Base-by-base conservation (phyloP, 768 basidiomycete genomes). In the Sporobolomyces phaffii region DNA sequence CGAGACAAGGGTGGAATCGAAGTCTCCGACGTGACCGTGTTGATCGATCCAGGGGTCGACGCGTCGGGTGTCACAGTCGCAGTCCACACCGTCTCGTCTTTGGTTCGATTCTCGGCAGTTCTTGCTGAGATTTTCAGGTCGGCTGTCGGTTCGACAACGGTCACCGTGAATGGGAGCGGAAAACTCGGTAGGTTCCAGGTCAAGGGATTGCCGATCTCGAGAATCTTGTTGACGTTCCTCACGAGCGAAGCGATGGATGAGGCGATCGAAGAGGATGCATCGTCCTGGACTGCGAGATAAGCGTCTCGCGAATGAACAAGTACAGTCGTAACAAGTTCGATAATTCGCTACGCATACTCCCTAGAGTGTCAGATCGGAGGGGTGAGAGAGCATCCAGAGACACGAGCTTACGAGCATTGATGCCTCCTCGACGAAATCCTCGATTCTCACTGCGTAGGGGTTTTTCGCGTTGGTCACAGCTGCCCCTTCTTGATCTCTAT, bases 391-490 rank as follows among this genome's bases (percentile, higher is more conserved):
- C 56, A 20, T n/a, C n/a, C n/a, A n/a, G n/a, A 33, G 44, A 51
- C 11, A 11, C 43, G 50, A 31, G 31, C 64, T 41, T 22, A 64
- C 59, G 13, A 33, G 51, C 70, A 75, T 73, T 40, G 65, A 60
- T 2, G 50, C 56, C 34, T 75, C 74, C 29, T 73, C 74, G 17
- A 73, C 71, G 36, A 75, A 64, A 36, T 75, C 74, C 43, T 75
- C 65, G n/a, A 75, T 73, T 22, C 74, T 54, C 2, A 69, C 63
- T 2, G 64, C 48, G 43, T 72, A 72, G 2, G 73, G 63, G 29
- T 75, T 75, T 28, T 71, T 22, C 11, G 65, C 65, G 38, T 73
- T 20, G 40, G 20, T 20, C 70, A 34, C 54, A 59, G 40, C 72
- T 75, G n/a, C 40, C 20, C 40, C 45, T 50, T 11, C 24, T 26